phyloP scores from a whole-genome alignment of 768 basidiomycete genomes.

The Russula olivacea region DNA sequence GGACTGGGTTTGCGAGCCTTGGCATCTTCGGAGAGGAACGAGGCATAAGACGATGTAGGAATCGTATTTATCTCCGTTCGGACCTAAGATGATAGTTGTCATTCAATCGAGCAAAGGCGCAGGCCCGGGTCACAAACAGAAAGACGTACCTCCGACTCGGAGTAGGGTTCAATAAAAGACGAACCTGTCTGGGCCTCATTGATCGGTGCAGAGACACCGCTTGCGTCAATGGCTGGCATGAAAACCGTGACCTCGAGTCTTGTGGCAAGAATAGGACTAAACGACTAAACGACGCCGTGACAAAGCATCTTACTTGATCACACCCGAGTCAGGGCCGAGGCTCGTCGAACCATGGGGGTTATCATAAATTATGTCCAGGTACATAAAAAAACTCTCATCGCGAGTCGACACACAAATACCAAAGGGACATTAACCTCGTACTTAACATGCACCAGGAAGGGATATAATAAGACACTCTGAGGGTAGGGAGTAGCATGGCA shows the following conservation, averaged over 20 bases:
- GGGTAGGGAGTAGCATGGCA: background rate
- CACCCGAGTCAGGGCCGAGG: no score
- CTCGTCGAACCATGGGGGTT: no score
- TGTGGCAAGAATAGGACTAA: no score
- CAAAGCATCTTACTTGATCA: no score
- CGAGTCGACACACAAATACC: background rate
- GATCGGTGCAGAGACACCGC: no score
- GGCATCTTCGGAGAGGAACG: constrained; percentile 57
- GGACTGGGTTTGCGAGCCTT: constrained; percentile 49
- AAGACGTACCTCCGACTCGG: background rate
- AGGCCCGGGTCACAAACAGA: no score
- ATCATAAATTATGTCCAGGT: background rate
- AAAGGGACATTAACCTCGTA: background rate
- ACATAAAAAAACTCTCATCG: background rate
- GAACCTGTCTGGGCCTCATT: no score
- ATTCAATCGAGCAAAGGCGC: background rate
- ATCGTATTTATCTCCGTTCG: constrained; percentile 29
- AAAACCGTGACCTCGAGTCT: no score
- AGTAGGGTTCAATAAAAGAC: background rate
- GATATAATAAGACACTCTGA: background rate
- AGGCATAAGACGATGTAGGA: constrained; percentile 48
- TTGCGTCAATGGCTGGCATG: background rate
- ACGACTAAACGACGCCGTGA: no score
- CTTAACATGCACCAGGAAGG: background rate
- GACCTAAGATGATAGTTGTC: background rate